Evolutionary conservation across 2,329 filamentous ascomycete species (phyloP), one percentile per base, ranked within the genome.

Genomic region (Stemphylium lycopersici): DNA sequence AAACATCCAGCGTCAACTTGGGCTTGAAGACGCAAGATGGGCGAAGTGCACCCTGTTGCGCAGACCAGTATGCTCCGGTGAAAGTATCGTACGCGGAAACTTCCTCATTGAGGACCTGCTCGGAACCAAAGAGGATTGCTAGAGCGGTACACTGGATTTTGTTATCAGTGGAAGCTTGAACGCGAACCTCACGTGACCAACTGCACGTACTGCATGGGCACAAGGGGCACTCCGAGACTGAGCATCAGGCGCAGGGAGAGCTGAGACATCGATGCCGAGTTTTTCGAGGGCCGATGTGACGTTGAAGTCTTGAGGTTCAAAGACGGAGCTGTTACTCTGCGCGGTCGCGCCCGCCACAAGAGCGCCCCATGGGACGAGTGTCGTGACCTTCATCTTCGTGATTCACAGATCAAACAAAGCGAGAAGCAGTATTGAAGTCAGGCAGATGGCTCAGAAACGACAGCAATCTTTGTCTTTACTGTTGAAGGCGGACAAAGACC

Each of bases 11-110:
- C 11, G 54, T 39, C 11, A 32, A 44, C 2, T 44, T 18, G 3
- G 63, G 63, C 34, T 58, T 59, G 39, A 68, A 70, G 4, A 67
- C 56, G 44, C 67, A 69, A 5, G 52, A 57, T 4, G 67, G 67
- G 13, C 61, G 48, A 6, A 65, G 47, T 3, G 34, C 32, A 4
- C 48, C 55, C 56, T 70, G 67, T 44, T 70, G 65, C 6, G 46
- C 47, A n/a, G 67, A 67, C 67, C 66, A 70, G 31, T 61, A 71
- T 44, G 12, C 48, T 1, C 33, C 42, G 2, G 48, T 53, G 16
- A 53, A 56, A 10, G 37, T 20, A 12, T 39, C 20, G 38, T 67
- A 67, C n/a, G 38, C 34, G 5, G 55, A 12, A 6, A 12, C 51
- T 2, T 40, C 29, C 33, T 45, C 47, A 33, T 42, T 24, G 10